phyloP scores from a whole-genome alignment of 106 monocot species.

The Platanthera zijinensis region DNA sequence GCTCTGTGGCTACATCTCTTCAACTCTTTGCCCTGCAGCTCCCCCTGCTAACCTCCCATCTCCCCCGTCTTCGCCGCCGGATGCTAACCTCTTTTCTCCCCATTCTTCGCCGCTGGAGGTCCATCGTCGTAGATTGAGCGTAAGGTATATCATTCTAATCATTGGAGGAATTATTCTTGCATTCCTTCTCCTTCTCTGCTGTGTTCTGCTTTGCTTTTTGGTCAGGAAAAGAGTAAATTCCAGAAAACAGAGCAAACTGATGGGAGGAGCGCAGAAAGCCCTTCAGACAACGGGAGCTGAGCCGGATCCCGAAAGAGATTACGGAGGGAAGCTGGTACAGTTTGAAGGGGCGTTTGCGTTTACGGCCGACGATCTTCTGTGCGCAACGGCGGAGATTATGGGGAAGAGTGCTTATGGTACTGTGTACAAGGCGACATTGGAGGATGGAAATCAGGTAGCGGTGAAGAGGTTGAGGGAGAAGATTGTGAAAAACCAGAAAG shows the following conservation, averaged over 20 bases:
- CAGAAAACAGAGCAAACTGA: slow-evolving; percentile 19
- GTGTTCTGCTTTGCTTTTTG: slow-evolving; percentile 53
- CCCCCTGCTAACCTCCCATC: slow-evolving; percentile 7
- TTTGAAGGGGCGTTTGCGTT: slow-evolving; percentile 74
- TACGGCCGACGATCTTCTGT: slow-evolving; percentile 80
- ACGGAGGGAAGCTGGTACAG: slow-evolving; percentile 82
- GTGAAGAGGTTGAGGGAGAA: slow-evolving; percentile 94
- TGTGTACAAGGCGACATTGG: slow-evolving; percentile 85
- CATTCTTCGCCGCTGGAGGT: neutral
- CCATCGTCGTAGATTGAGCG: slow-evolving; percentile 13
- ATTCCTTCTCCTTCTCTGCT: slow-evolving; percentile 56
- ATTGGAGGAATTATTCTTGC: slow-evolving; percentile 26
- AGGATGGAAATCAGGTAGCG: slow-evolving; percentile 71
- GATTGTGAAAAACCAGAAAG: slow-evolving; percentile 58
- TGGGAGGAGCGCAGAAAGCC: slow-evolving; percentile 29
- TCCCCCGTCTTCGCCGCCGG: slow-evolving; percentile 7
- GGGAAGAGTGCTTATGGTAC: slow-evolving; percentile 95
- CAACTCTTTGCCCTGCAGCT: slow-evolving; percentile 42
- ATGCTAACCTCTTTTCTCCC: neutral
- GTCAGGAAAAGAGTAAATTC: slow-evolving; percentile 29
- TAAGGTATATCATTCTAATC: slow-evolving; percentile 48
- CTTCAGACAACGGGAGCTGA: slow-evolving; percentile 9
- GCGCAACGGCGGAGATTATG: slow-evolving; percentile 96
- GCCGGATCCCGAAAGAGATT: slow-evolving; percentile 20
- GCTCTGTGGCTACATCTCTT: slow-evolving; percentile 61